Base-by-base conservation (phyloP, 257 asterid species). In the Paraleonurus japonicus region DNA sequence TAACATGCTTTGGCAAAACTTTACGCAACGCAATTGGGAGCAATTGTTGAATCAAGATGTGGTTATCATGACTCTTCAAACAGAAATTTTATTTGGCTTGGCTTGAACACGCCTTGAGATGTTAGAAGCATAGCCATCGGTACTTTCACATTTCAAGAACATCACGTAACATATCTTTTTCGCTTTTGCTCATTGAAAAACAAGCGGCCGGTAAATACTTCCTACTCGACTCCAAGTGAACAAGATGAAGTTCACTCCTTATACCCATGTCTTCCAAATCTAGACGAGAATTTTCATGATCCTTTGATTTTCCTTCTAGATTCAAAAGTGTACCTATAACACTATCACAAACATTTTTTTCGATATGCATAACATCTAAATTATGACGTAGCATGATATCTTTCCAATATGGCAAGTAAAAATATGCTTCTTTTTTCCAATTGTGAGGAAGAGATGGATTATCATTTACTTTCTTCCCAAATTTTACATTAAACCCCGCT, bases 271-370 rank as follows among this genome's bases (percentile, higher is more conserved):
- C n/a, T n/a, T 55, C 10, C 51, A 72, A 67, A 72, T 77, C 75
- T 27, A 71, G 53, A 15, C 58, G 55, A n/a, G 78, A 60, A 24
- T 65, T 71, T 19, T 55, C 51, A 45, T 54, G 53, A 51, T 76
- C 61, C 63, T 69, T 76, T 8, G 51, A 23, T 19, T 76, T 76
- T 2, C 73, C 76, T 5, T 51, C 72, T 8, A 76, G 50, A 48
- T 59, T n/a, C 22, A 75, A 7, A 4, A 69, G 41, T 11, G 39
- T 65, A 11, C 70, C 37, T 5, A 65, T 13, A 5, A 67, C 23
- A 6, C 30, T 27, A 27, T 67, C 0, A 51, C 61, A 67, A n/a
- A 48, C 28, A 47, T 65, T 47, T 16, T 67, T 67, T 19, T 48
- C 62, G 2, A 48, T 67, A 20, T 68, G 73, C 61, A 54, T 54